Percentiles rank a stretch among this genome's conserved stretches.
Evolutionary conservation across 768 basidiomycete genomes (phyloP).

Genomic region (Russula brevipes): DNA sequence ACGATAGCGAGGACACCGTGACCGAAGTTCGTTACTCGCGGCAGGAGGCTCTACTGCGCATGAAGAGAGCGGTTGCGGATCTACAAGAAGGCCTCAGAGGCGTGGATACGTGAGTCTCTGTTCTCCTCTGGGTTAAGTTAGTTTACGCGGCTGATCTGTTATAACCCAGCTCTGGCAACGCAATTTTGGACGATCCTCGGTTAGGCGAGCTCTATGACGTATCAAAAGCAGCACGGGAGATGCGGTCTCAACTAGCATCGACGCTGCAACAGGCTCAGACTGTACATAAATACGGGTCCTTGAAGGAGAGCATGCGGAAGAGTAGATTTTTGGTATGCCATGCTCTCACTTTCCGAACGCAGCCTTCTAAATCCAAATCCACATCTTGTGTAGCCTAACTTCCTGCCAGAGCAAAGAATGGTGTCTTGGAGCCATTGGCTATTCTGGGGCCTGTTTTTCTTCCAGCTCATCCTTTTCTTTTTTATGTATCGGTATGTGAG

Average conservation of each 20-base stretch:
- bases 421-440: slow-evolving; percentile 31
- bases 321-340: slow-evolving; percentile 38
- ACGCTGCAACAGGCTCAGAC: slow-evolving; percentile 39
- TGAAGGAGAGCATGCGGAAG: slow-evolving; percentile 37
- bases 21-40: slow-evolving; percentile 34
- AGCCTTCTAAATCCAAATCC: background rate
- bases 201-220: slow-evolving; percentile 48
- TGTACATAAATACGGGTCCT: slow-evolving; percentile 33
- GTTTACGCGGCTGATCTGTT: slow-evolving; percentile 7
- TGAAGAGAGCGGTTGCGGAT: slow-evolving; percentile 54
- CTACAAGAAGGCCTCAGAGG: slow-evolving; percentile 53
- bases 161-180: slow-evolving; percentile 36
- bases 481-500: slow-evolving; percentile 54
- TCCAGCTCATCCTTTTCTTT: slow-evolving; percentile 45
- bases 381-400: slow-evolving; percentile 20
- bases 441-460: slow-evolving; percentile 34
- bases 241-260: slow-evolving; percentile 42
- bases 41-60: slow-evolving; percentile 49
- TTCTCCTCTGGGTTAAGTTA: slow-evolving; percentile 11
- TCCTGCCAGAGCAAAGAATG: slow-evolving; percentile 17
- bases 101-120: slow-evolving; percentile 47
- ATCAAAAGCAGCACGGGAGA: slow-evolving; percentile 48
- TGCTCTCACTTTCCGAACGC: background rate
- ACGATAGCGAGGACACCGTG: slow-evolving; percentile 26
- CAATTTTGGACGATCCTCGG: slow-evolving; percentile 39